A percentile compares a stretch with the other conserved stretches of the same genome.
Evolutionary conservation across 2,329 filamentous ascomycete genomes (phyloP).

Genomic region (Pseudogymnoascus sp.): DNA sequence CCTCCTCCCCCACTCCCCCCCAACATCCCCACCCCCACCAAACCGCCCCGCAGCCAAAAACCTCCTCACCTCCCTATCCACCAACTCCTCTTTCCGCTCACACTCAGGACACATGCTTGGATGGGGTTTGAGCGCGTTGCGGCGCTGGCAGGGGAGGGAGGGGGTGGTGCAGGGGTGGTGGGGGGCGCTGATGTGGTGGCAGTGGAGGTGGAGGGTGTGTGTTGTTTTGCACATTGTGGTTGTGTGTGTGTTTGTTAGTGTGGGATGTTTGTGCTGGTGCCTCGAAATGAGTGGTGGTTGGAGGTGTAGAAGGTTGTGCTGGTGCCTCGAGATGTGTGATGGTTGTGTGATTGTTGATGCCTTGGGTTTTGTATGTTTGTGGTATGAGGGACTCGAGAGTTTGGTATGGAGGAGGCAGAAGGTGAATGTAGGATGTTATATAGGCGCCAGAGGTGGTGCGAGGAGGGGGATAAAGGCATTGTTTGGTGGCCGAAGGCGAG

Average conservation of each 20-base stretch:
- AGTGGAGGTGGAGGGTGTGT: conserved; percentile 2
- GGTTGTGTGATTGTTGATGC: no score
- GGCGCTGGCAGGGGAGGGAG: neutral
- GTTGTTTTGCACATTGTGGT: neutral
- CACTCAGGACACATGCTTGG: neutral
- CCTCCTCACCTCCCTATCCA: neutral
- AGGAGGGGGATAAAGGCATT: neutral
- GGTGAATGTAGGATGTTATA: neutral
- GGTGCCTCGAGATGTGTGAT: neutral
- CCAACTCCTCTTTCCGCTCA: neutral
- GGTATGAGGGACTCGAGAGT: neutral
- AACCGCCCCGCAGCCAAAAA: neutral
- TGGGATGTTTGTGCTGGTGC: neutral
- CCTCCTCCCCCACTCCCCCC: neutral
- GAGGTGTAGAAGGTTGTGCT: neutral
- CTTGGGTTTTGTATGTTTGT: neutral
- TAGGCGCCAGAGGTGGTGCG: neutral
- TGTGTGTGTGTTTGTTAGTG: neutral
- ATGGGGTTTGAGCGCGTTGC: neutral
- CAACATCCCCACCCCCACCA: neutral
- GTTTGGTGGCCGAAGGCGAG: neutral
- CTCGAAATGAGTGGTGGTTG: no score
- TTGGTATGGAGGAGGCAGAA: neutral
- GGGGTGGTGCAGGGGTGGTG: neutral
- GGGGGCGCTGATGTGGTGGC: neutral